Evolutionary conservation across 176 grass and related monocot genomes (phyloP).

Genomic region (Aechmea fasciata): DNA sequence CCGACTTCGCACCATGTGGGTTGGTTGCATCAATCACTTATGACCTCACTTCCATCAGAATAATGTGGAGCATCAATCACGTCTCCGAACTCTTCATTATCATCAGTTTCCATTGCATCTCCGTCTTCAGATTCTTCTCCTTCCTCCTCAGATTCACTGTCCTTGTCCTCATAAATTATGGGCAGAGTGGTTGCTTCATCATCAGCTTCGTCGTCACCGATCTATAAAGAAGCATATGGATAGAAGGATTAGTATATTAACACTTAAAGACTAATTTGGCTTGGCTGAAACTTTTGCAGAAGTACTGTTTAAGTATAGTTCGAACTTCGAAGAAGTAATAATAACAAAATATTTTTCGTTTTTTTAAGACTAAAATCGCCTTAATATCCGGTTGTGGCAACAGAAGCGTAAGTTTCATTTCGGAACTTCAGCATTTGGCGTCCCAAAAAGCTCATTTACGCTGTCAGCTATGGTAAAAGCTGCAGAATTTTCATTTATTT

Average conservation of each 20-base stretch:
- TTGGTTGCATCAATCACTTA: slow-evolving; percentile 36
- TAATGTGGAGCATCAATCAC: slow-evolving; percentile 48
- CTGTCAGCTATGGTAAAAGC: too few species aligned
- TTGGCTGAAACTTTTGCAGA: too few species aligned
- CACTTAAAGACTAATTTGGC: too few species aligned
- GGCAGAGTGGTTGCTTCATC: slow-evolving; percentile 28
- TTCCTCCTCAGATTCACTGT: slow-evolving; percentile 53
- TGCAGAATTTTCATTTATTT: too few species aligned
- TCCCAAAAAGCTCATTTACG: too few species aligned
- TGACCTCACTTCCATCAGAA: slow-evolving; percentile 72
- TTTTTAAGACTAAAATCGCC: too few species aligned
- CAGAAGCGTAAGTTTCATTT: too few species aligned
- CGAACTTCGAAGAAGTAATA: too few species aligned
- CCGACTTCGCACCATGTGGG: not conserved
- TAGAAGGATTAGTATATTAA: not conserved
- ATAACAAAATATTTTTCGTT: too few species aligned
- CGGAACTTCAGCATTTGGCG: too few species aligned
- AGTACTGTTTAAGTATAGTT: too few species aligned
- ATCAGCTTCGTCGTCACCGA: slow-evolving; percentile 54
- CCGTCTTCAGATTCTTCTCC: slow-evolving; percentile 49
- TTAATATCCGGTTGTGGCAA: too few species aligned
- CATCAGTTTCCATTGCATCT: slow-evolving; percentile 70
- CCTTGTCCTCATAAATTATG: slow-evolving; percentile 67
- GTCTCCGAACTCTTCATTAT: slow-evolving; percentile 34
- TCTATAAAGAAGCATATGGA: slow-evolving; percentile 28